Base-by-base conservation (phyloP, 441 rosid species). In the Francoa sonchifolia region DNA sequence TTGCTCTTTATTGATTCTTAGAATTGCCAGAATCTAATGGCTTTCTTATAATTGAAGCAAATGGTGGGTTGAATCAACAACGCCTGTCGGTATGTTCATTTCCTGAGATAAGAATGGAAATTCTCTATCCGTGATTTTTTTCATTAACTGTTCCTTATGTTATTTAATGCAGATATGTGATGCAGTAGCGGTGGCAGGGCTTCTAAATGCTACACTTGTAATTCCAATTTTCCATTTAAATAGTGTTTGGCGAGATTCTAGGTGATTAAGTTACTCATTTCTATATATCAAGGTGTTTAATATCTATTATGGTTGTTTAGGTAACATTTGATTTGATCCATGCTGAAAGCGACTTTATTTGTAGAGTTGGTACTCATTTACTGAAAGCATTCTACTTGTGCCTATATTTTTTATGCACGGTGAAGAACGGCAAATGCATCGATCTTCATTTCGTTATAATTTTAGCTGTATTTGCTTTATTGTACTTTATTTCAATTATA, bases 1-100 rank as follows among this genome's bases (percentile, higher is more conserved):
- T 31, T 34, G 27, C 44, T 15, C 42, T 49, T 68, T 27, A 41
- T 54, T 66, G 66, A 39, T 60, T 55, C 30, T 26, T 58, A 59
- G 85, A 73, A 60, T 51, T 76, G 64, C 76, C 85, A 1, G 54
- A 57, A 53, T 71, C 93, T 14, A 90, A 80, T 65, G 96, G 96
- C 52, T 90, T 55, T 56, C 82, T 90, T 14, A 79, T 90, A 23
- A 70, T 90, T 31, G 98, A 90, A 73, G 98, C 98, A 2, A 86
- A 86, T 64, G 96, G 96, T 8, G 98, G 98, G 31, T 66, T 90
- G 69, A 90, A 86, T 65, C 98, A 90, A 63, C 98, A 86, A 61
- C 96, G 98, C 44, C 59, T 82, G 50, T 85, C 98, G 65, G 98
- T 90, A 73, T 44, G 90, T 69, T 55, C 29, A 12, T 38, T 38